A percentile compares a stretch with the other conserved stretches of the same genome.
These are phyloP conservation scores for Candolleomyces eurysporus DNA, from an alignment of 768 basidiomycete species.

Conservation along the genomic window DNA sequence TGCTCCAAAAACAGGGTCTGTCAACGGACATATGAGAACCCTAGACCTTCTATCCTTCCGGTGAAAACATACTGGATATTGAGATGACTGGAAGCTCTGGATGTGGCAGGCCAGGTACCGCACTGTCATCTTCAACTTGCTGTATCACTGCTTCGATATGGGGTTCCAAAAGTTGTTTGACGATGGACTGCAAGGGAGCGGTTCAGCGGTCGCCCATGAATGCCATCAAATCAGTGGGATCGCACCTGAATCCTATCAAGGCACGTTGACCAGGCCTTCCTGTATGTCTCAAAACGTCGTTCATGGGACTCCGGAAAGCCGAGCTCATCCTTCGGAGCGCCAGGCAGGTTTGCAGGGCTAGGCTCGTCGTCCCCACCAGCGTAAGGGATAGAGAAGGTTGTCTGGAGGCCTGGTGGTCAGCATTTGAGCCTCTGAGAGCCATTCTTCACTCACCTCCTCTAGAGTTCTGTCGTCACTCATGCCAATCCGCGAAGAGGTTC, in stretches of 20 bases:
- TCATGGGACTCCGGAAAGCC: background rate
- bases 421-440: background rate
- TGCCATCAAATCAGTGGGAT: conserved; percentile 14
- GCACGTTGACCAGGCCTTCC: conserved; percentile 57
- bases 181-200: conserved; percentile 36
- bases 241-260: conserved; percentile 54
- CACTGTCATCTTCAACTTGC: conserved; percentile 45
- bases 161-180: background rate
- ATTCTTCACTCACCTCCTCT: background rate
- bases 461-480: background rate
- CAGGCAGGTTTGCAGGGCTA: background rate
- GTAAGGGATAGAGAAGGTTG: conserved; percentile 10
- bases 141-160: conserved; percentile 29
- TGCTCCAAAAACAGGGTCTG: conserved; percentile 45
- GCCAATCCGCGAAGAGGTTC: background rate
- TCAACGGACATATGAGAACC: background rate
- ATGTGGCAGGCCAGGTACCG: conserved; percentile 55
- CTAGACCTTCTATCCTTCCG: background rate
- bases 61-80: conserved; percentile 44
- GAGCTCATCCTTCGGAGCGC: background rate
- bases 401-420: background rate
- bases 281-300: conserved; percentile 50
- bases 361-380: background rate
- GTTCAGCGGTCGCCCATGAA: conserved; percentile 44
- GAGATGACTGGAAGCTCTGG: conserved; percentile 59